Base-by-base conservation (phyloP, 306 rosid species). In the Cicer bijugum region DNA sequence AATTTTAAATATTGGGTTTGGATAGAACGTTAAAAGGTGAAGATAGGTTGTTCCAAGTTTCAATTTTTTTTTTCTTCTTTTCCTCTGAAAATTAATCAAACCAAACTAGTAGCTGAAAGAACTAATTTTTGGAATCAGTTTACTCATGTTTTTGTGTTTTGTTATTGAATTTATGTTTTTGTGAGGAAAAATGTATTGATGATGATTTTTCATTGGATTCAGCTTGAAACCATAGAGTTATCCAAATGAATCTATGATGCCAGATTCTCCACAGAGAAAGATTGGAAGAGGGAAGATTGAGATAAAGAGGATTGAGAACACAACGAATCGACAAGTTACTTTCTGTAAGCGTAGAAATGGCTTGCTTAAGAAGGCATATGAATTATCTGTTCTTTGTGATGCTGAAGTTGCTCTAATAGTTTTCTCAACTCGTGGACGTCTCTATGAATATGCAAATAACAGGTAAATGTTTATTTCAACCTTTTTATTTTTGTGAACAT, bases 321-420 rank as follows among this genome's bases (percentile, higher is more conserved):
- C 83, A 2, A 81, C 85, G 1, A 84, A 82, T 76, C 81, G 88
- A 3, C 88, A 84, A 71, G 88, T 84, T 6, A 84, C 88, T 20
- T 84, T 84, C 73, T 84, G 88, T 59, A 84, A 84, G 33, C 78
- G 88, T 50, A 76, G 88, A 67, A 84, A 84, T 75, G 87, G 87
- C 38, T 79, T 84, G 75, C 78, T 84, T 6, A 84, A 84, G 85
- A 84, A 84, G 63, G 87, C 87, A 74, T 84, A 84, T 80, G 87
- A 84, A 33, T 56, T 84, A 28, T 84, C 87, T 77, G 99, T 94
- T 39, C 96, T 94, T 50, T 94, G 99, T 81, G 99, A 94, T 85
- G 99, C 99, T 3, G 99, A 84, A 63, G 88, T 84, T 45, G 85
- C 88, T 71, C 83, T 84, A 0, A 81, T 84, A 1, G 83, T 84